Percentiles rank a stretch among this genome's conserved stretches.
Conservation (phyloP, 768 basidiomycete genomes). For the Amanita subjunquillea region DNA sequence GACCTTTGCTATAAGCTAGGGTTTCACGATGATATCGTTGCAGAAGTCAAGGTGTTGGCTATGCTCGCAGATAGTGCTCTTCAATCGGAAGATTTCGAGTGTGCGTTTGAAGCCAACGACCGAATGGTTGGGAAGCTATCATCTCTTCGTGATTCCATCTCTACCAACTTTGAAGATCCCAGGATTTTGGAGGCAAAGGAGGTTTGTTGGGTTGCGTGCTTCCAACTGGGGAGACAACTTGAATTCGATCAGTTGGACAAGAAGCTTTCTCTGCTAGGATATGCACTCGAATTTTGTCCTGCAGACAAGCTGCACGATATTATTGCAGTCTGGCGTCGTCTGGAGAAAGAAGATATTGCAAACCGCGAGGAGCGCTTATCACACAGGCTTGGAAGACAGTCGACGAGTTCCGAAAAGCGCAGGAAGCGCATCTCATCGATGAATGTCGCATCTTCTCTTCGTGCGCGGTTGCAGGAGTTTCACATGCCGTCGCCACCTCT, state of each 20-base stretch:
- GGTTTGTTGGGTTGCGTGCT: slow-evolving; percentile 86
- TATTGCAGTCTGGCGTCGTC: slow-evolving; percentile 64
- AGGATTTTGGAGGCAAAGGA: slow-evolving; percentile 53
- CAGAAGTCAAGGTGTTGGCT: slow-evolving; percentile 72
- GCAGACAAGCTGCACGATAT: slow-evolving; percentile 69
- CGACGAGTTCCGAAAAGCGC: slow-evolving; percentile 5
- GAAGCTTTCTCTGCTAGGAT: slow-evolving; percentile 65
- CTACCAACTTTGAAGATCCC: slow-evolving; percentile 22
- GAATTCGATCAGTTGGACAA: slow-evolving; percentile 61
- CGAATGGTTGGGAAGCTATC: slow-evolving; percentile 59
- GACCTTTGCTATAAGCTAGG: slow-evolving; percentile 88
- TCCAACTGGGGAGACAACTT: slow-evolving; percentile 75
- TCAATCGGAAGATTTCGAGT: slow-evolving; percentile 67
- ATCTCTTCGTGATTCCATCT: slow-evolving; percentile 28
- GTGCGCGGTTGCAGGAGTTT: slow-evolving; percentile 52
- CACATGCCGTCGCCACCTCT: slow-evolving; percentile 62
- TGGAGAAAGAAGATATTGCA: slow-evolving; percentile 58
- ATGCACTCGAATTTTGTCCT: slow-evolving; percentile 81
- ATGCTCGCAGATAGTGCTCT: slow-evolving; percentile 90
- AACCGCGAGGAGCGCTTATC: slow-evolving; percentile 34
- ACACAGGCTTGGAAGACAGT: slow-evolving; percentile 15
- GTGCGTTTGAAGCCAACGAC: slow-evolving; percentile 63
- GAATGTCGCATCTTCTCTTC: slow-evolving; percentile 39
- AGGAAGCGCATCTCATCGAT: slow-evolving; percentile 13
- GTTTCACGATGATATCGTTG: slow-evolving; percentile 57